Evolutionary conservation across 768 basidiomycete genomes (phyloP), one percentile per base, ranked within the genome.

Genomic region (Tylopilus plumbeoviolaceoides): DNA sequence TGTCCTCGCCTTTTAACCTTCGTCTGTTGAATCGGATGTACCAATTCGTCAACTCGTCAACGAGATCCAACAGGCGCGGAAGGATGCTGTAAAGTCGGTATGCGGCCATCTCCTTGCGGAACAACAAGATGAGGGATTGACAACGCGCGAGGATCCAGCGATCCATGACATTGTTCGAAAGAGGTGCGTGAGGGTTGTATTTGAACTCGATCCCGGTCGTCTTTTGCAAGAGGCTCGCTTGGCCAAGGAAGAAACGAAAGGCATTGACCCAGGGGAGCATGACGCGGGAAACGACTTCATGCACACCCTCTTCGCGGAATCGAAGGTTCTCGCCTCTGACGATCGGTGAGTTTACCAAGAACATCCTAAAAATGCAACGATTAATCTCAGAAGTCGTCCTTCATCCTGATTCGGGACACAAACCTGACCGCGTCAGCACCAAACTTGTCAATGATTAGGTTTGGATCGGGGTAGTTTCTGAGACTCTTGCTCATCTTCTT

Each of bases 401-500:
- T 14, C 21, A 27, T 2, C n/a, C 6, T 36, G 5, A 18, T 18
- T 44, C 14, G 17, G 39, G 35, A 46, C 18, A 54, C 69, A 3
- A 56, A 91, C 89, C 93, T 84, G 50, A 92, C 90, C 1, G 95
- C 95, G 69, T 99, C 97, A 21, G 95, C 95, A 44, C 97, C 95
- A 70, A 91, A 98, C 58, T 83, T 82, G 66, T 93, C 78, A 56
- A 99, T 85, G 69, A 98, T 81, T 47, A 93, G 59, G 69, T 84
- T 92, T 8, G 97, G 97, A 68, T 99, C 97, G 23, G 97, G 95
- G 69, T 94, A 99, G 72, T 99, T 99, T 70, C 85, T 85, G 53
- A 95, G 73, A 70, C 91, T 95, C 74, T 99, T 99, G 73, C 91
- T 94, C 97, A 99, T 99, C 77, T 99, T 99, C 79, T 95, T 97